Conservation (phyloP, 2,329 filamentous ascomycete genomes). For the Hypoxylon rubiginosum region DNA sequence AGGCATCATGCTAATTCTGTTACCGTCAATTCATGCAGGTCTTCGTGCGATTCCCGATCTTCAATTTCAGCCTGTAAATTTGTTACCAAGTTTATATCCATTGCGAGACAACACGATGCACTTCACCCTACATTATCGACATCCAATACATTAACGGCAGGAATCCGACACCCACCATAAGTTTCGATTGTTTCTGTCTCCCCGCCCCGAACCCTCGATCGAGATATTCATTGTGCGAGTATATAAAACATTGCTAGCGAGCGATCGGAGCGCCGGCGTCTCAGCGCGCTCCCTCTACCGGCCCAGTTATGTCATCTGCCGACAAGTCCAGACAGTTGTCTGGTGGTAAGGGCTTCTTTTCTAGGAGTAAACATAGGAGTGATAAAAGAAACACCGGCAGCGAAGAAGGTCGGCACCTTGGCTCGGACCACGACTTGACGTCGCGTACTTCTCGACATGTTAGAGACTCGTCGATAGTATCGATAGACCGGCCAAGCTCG, state of each 20-base stretch:
- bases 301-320: slow-evolving; percentile 69
- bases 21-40: slow-evolving; percentile 46
- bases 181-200: slow-evolving; percentile 23
- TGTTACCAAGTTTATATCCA: slow-evolving; percentile 28
- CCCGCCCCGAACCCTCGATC: slow-evolving; percentile 33
- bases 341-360: slow-evolving; percentile 82
- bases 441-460: slow-evolving; percentile 82
- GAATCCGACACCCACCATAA: slow-evolving; percentile 44
- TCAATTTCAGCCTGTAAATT: slow-evolving; percentile 37
- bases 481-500: slow-evolving; percentile 75
- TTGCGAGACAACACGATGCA: slow-evolving; percentile 57
- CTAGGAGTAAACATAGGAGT: slow-evolving; percentile 84
- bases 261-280: slow-evolving; percentile 47
- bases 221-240: slow-evolving; percentile 27
- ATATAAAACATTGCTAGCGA: slow-evolving; percentile 38
- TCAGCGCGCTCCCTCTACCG: slow-evolving; percentile 42
- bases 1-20: slow-evolving; percentile 48
- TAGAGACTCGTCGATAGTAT: slow-evolving; percentile 78
- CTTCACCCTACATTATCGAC: slow-evolving; percentile 57
- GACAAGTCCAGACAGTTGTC: slow-evolving; percentile 88
- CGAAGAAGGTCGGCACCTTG: slow-evolving; percentile 69
- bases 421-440: slow-evolving; percentile 71
- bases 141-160: slow-evolving; percentile 57
- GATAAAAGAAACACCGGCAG: slow-evolving; percentile 73
- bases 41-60: slow-evolving; percentile 42